Conservation (phyloP, 179 eudicot genomes). For the Vitellaria paradoxa region DNA sequence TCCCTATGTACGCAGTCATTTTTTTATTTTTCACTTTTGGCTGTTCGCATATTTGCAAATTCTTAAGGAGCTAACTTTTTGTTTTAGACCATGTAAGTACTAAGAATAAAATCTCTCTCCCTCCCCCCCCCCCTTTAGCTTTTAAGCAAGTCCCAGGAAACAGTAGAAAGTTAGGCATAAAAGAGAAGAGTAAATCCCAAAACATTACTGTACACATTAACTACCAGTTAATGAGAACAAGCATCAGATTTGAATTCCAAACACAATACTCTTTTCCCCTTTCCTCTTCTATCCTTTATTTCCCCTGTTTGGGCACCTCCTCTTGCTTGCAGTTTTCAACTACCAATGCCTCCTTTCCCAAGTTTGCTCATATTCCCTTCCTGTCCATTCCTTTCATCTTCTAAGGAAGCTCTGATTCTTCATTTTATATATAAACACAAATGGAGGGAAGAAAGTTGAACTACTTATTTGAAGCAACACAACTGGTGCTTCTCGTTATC, state of each 20-base stretch:
- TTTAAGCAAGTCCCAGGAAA: constrained; percentile 27
- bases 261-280: constrained; percentile 34
- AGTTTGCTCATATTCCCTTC: constrained; percentile 75
- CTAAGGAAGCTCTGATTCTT: constrained; percentile 76
- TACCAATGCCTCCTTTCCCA: constrained; percentile 61
- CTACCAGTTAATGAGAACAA: constrained; percentile 19
- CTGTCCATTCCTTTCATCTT: constrained; percentile 46
- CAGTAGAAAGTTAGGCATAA: constrained; percentile 26
- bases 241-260: constrained; percentile 44
- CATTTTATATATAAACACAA: constrained; percentile 21
- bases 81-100: constrained; percentile 11
- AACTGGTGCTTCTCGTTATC: constrained; percentile 26
- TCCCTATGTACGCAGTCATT: too few relatives aligned
- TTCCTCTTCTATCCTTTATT: constrained; percentile 22
- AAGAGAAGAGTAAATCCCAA: constrained; percentile 9
- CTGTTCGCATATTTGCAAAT: background rate
- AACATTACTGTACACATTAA: constrained; percentile 3
- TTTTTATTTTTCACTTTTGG: too few relatives aligned
- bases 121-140: constrained; percentile 15
- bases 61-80: constrained; percentile 9
- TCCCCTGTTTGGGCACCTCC: constrained; percentile 35
- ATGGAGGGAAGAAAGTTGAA: constrained; percentile 20
- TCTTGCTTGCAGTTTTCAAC: constrained; percentile 60
- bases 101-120: constrained; percentile 21
- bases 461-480: constrained; percentile 40